phyloP scores from a whole-genome alignment of 352 stramenopile genomes.

The Elongisporangium undulatum region DNA sequence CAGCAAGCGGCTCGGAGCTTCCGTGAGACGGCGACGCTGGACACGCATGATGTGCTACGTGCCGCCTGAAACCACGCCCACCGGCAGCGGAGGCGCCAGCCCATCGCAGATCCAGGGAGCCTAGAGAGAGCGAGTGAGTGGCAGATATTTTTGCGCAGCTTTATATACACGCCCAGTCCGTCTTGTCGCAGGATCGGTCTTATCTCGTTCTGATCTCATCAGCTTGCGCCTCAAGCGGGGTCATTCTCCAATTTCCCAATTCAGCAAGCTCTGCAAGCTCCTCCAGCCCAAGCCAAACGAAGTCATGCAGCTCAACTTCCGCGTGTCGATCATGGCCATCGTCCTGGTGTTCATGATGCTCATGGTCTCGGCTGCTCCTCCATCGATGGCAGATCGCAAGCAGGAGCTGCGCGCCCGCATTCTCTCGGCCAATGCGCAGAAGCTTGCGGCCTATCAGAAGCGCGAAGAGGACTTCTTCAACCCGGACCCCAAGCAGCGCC shows the following conservation, averaged over 20 bases:
- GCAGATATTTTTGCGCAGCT: background rate
- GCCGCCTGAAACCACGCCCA: constrained; percentile 29
- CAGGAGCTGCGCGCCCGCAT: constrained; percentile 15
- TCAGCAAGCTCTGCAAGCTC: background rate
- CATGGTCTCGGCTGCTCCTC: constrained; percentile 4
- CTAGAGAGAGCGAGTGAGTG: background rate
- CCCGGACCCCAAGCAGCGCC: background rate
- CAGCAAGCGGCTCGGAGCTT: constrained; percentile 67
- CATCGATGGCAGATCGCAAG: constrained; percentile 14
- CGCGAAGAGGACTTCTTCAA: constrained; percentile 19
- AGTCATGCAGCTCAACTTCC: constrained; percentile 5
- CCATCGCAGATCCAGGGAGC: constrained; percentile 1
- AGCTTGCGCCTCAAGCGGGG: background rate
- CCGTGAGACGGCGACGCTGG: constrained; percentile 73
- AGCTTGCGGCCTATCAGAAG: constrained; percentile 15
- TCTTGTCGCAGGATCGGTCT: background rate
- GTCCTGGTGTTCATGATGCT: constrained; percentile 9
- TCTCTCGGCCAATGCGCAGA: constrained; percentile 11
- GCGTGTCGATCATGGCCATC: constrained; percentile 7
- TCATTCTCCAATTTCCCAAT: background rate
- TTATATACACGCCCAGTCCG: background rate
- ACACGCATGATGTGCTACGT: constrained; percentile 85
- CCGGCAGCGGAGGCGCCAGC: constrained; percentile 3
- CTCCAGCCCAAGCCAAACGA: background rate
- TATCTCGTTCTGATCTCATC: background rate